Conservation (phyloP, 2,329 filamentous ascomycete species). For the Fusarium pseudograminearum region DNA sequence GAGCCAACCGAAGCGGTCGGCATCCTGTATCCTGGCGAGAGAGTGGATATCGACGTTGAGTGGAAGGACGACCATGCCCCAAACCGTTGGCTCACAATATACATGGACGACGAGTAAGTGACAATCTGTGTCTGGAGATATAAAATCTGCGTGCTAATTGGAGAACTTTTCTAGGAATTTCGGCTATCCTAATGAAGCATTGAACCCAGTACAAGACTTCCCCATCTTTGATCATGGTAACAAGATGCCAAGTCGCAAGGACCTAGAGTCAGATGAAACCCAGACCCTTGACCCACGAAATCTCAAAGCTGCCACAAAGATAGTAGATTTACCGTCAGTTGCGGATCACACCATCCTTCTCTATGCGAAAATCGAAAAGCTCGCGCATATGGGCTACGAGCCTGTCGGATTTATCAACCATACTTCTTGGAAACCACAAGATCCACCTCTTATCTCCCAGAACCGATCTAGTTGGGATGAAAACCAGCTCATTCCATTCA, state of each 20-base stretch:
- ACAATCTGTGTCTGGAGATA: rapidly evolving
- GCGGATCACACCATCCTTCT: slow-evolving; percentile 8
- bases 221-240: background rate
- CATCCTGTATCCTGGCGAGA: background rate
- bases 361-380: slow-evolving; percentile 1
- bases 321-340: background rate
- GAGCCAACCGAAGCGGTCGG: background rate
- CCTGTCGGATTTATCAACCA: slow-evolving; percentile 20
- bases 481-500: background rate
- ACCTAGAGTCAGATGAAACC: rapidly evolving
- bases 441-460: background rate
- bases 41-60: background rate
- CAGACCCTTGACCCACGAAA: background rate
- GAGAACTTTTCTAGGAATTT: background rate
- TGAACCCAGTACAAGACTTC: background rate
- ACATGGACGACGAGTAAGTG: slow-evolving; percentile 12
- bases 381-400: slow-evolving; percentile 15
- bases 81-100: background rate
- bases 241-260: too few relatives aligned
- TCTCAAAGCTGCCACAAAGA: background rate
- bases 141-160: background rate
- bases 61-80: rapidly evolving
- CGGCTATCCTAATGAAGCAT: slow-evolving; percentile 2
- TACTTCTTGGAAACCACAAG: slow-evolving; percentile 16
- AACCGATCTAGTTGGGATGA: background rate